Evolutionary conservation across 108 stramenopile species (phyloP), one percentile per base, ranked within the genome.

Genomic region (Pseudonitzschia multiseries): DNA sequence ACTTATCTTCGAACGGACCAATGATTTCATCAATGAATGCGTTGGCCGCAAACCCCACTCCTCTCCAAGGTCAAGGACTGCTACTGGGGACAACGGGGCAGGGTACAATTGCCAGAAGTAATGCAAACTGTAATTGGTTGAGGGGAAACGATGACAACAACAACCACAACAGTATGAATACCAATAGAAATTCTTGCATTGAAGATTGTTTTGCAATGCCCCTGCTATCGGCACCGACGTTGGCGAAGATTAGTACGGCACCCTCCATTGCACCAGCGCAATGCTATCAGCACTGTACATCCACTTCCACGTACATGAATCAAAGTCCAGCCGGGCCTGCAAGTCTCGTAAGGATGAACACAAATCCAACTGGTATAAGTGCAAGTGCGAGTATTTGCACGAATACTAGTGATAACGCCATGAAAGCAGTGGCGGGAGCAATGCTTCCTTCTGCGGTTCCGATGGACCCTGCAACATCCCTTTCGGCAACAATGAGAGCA

Each of bases 11-110:
- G 8, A 59, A 31, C 57, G 27, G 2, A 32, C 22, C 29, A 10
- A 59, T 59, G 27, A 24, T 13, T 28, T 32, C 17, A 15, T 20
- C 29, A 32, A 17, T 17, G 8, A 59, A 32, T 32, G 12, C 57
- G 9, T 10, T 41, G 36, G 12, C 8, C 14, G 17, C 50, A 20
- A 29, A 8, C 12, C 32, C 48, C 3, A 8, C 50, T 31, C 46
- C 62, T 50, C 28, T 63, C 13, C 32, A 27, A 21, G 66, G 43
- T 2, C 66, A 42, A 27, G 71, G 59, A 46, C 44, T 60, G 56
- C 44, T 29, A 2, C 9, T 24, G 5, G 36, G 22, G 1, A 41
- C 18, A 20, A 44, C 36, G 36, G 36, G 36, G 6, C 36, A 4
- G 12, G n/a, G 22, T 26, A 4, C 21, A 21, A 21, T 56, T 56